Evolutionary conservation across 768 basidiomycete genomes (phyloP), one percentile per base, ranked within the genome.

Genomic region (Trametes elegans): DNA sequence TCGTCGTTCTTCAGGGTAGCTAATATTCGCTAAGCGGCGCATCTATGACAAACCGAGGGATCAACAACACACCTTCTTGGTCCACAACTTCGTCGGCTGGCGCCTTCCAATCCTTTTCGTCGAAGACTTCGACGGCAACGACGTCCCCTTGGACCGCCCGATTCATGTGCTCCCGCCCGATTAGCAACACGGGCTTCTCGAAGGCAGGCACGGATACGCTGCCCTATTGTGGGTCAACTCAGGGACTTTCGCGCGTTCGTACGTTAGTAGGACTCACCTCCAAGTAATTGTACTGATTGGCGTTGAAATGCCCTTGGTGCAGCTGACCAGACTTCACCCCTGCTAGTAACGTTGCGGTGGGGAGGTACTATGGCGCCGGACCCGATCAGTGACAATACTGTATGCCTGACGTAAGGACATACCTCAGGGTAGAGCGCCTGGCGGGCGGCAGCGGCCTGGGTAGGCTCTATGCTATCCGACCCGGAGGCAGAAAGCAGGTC

Each of bases 151-250:
- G 81, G 9, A 98, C 90, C 0, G 94, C 87, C 16, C 97, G 84
- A 67, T 99, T 99, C 90, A 98, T 97, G 58, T 93, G 86, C 70
- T 94, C 88, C 26, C 94, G 79, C 0, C 95, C 95, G 27, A 91
- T 79, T 5, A 99, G 76, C 1, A 98, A 77, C 8, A 98, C 77
- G 0, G 91, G 86, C 66, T 90, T 93, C 27, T 76, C 73, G 62
- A 89, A 88, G 0, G 78, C 80, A 1, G 85, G 82, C 0, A 89
- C 86, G 3, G 82, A 76, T 16, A 97, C 93, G 42, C 79, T 89
- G 7, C 94, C 96, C 88, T 93, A 28, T 28, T 18, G 40, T 10
- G 10, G 8, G 29, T 11, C 14, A 16, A 24, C 35, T 45, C 34
- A 47, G 40, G 45, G 34, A 21, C 23, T 14, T 19, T 31, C 21